Evolutionary conservation across 2,329 filamentous ascomycete species (phyloP), one percentile per base, ranked within the genome.

Genomic region (Monilinia fructicola): DNA sequence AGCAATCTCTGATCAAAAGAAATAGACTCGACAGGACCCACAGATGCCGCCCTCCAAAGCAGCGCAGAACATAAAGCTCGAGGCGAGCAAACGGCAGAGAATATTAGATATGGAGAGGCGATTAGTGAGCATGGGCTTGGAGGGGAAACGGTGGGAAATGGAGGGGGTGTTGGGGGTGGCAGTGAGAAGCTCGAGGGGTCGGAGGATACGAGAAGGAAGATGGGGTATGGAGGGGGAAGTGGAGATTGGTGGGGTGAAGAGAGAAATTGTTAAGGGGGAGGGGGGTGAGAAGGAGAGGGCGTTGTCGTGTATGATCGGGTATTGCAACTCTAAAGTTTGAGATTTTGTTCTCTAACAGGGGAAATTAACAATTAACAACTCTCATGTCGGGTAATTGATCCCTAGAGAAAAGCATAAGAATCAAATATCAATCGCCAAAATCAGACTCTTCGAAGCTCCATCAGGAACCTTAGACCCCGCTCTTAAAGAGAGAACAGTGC

Each of bases 91-190:
- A 78, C 78, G 69, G 81, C 79, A 48, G 82, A 82, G 69, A 85
- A 85, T 70, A 81, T 84, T 3, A 77, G 82, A 53, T 85, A 84
- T 70, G 85, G 85, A 9, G 82, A 87, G 74, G 79, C 79, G 7
- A 84, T 87, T 50, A 82, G 81, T 46, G 83, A 86, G 73, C 75
- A 82, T 38, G 85, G 84, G 2, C 80, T 84, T 74, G 85, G 84
- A 44, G 83, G 82, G 9, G 78, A 81, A 76, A 86, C 84, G 48
- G 77, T 76, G 42, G 78, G 77, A 35, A 74, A 77, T 68, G 14
- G 16, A 10, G 12, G 35, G 46, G 54, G 63, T 14, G 60, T 46
- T 35, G 46, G 44, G 46, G 74, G 76, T 18, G 77, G 79, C 74
- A 79, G 78, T 73, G 80, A 77, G 70, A 78, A 78, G 76, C 76